Evolutionary conservation across 768 basidiomycete species (phyloP).

Genomic region (Termitomyces sp.): DNA sequence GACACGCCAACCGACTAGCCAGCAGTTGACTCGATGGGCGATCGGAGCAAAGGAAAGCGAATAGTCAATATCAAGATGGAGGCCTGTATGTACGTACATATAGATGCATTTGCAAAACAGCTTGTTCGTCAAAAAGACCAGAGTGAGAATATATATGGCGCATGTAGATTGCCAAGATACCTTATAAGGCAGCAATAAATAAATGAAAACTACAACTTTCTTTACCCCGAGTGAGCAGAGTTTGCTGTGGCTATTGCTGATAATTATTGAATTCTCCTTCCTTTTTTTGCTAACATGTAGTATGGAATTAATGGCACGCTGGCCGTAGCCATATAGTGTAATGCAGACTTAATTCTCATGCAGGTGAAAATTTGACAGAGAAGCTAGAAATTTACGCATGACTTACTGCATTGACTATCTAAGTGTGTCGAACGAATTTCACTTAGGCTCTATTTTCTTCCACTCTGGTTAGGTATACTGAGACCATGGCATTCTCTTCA

Average conservation of each 20-base stretch:
- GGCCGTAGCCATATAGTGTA: not conserved
- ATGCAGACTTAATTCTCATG: not conserved
- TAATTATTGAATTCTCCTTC: not conserved
- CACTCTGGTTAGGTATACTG: not conserved
- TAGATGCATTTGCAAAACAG: not conserved
- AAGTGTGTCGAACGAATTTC: not conserved
- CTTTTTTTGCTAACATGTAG: not conserved
- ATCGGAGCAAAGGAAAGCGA: not conserved
- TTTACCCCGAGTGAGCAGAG: not conserved
- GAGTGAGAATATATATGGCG: not conserved
- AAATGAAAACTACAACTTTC: not conserved
- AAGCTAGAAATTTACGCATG: not conserved
- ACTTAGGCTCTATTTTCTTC: not conserved
- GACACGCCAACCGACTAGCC: not conserved
- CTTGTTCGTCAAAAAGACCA: not conserved
- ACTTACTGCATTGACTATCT: not conserved
- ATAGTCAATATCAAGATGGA: not conserved
- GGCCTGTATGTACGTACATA: not conserved
- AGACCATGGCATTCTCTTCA: not conserved
- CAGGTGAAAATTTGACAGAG: not conserved
- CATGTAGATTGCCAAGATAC: not conserved
- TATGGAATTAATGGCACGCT: not conserved
- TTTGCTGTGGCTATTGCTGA: not conserved
- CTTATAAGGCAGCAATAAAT: not conserved
- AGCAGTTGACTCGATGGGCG: not conserved